Evolutionary conservation across 768 basidiomycete species (phyloP), one percentile per base, ranked within the genome.

Genomic region (Suillus subluteus): DNA sequence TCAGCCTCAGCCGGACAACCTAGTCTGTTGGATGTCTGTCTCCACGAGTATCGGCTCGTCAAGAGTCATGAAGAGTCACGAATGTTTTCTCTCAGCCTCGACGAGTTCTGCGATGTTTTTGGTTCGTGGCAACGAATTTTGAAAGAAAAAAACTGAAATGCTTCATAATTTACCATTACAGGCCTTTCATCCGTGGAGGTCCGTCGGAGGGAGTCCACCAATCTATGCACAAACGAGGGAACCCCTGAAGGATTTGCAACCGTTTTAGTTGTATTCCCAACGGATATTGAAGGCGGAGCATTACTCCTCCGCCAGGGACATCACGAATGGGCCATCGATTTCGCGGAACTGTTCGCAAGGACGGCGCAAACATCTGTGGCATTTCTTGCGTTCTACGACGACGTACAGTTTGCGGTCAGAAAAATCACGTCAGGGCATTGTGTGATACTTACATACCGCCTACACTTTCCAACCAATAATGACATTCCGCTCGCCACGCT

Each of bases 181-280:
- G 41, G 41, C 18, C 7, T 61, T 43, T 61, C 59, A 43, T 43
- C 41, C 18, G 41, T 26, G 43, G 59, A 6, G 3, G 26, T 41
- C 4, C 21, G 18, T 61, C 26, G 2, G 26, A 32, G 11, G 26
- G 59, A 61, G 30, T 61, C 41, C 40, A 26, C 30, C 18, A 13
- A 21, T 43, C 16, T 11, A 43, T 30, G 26, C 12, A 6, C 30
- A 43, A 21, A 86, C 66, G 76, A 79, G 44, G 85, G 86, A 66
- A 84, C 83, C 0, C 82, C 83, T 7, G 78, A 81, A 11, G 72
- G 76, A 12, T 82, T 88, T 48, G 86, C 82, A 1, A 86, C 86
- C 1, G 78, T 88, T 11, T 80, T 87, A 1, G 69, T 87, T 48
- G 78, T 83, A n/a, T 79, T 85, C 59, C 86, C 86, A 18, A 82